These are phyloP conservation scores for Chlorella sp. DNA, from an alignment of 139 green algal species.

Conservation along the genomic window DNA sequence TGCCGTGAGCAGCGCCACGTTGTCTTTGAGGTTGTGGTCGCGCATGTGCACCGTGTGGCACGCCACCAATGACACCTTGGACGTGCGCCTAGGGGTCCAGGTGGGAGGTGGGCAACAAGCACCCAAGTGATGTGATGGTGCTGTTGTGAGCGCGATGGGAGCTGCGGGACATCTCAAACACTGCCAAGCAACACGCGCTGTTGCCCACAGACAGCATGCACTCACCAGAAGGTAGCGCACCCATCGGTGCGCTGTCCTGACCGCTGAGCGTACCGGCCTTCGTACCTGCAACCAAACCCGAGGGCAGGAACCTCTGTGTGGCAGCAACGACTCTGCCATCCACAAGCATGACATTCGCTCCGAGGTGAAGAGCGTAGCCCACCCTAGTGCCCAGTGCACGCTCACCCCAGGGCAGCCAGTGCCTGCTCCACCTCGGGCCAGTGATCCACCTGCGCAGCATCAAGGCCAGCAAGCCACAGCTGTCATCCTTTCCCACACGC, in stretches of 20 bases:
- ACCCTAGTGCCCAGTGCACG: no score
- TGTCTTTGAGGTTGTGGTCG: slow-evolving; percentile 55
- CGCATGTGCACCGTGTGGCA: slow-evolving; percentile 18
- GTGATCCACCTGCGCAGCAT: slow-evolving; percentile 60
- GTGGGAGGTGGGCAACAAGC: no score
- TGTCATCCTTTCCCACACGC: no score
- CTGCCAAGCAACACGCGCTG: no score
- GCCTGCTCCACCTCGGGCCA: slow-evolving; percentile 36
- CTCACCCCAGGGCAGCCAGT: slow-evolving; percentile 48
- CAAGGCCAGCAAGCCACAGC: no score
- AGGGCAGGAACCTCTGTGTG: no score
- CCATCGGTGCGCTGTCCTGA: slow-evolving; percentile 44
- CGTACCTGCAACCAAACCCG: slow-evolving; percentile 58
- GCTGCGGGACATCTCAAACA: no score
- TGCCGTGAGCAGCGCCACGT: slow-evolving; percentile 64
- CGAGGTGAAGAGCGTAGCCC: no score
- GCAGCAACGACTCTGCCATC: no score
- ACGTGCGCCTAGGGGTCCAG: background rate
- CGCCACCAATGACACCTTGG: background rate
- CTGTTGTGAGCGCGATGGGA: no score
- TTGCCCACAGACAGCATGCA: no score
- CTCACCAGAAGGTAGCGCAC: slow-evolving; percentile 65
- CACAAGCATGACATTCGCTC: no score
- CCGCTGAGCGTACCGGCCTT: slow-evolving; percentile 38
- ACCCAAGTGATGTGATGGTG: background rate